phyloP scores from a whole-genome alignment of 768 basidiomycete genomes.

The Suillus spraguei region DNA sequence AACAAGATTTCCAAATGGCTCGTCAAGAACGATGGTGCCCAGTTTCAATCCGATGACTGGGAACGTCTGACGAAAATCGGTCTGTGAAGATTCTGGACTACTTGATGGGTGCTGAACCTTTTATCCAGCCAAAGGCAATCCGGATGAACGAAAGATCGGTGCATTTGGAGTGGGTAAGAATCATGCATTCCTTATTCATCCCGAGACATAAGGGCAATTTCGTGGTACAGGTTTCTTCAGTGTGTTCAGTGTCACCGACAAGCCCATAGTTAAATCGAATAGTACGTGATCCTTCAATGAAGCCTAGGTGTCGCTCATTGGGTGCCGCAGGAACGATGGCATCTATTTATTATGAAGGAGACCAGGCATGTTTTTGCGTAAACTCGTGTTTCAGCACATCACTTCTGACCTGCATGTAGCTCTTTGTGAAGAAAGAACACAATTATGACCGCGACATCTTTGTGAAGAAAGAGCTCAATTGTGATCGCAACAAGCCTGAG shows the following conservation, averaged over 20 bases:
- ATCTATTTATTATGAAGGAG: constrained; percentile 11
- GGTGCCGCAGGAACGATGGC: neutral
- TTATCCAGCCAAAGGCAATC: constrained; percentile 49
- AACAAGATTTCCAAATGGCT: constrained; percentile 40
- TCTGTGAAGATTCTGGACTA: constrained; percentile 7
- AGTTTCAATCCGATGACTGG: constrained; percentile 51
- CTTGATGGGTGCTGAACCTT: neutral
- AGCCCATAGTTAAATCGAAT: constrained; percentile 27
- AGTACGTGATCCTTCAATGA: constrained; percentile 4
- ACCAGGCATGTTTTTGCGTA: constrained; percentile 15
- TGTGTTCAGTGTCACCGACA: constrained; percentile 32
- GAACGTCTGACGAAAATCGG: constrained; percentile 48
- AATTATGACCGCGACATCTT: constrained; percentile 7
- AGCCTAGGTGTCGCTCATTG: neutral
- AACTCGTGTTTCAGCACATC: neutral
- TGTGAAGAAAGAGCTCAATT: constrained; percentile 1
- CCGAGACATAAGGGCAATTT: neutral
- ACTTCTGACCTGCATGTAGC: constrained; percentile 8
- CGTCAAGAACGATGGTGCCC: constrained; percentile 49
- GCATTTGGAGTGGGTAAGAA: constrained; percentile 40
- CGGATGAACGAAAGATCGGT: constrained; percentile 55
- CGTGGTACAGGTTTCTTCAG: constrained; percentile 25
- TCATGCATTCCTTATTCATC: neutral
- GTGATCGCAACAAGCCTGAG: constrained; percentile 2
- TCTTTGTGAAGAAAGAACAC: neutral